A percentile compares a stretch with the other conserved stretches of the same genome.
Evolutionary conservation across 495 filamentous ascomycete species (phyloP).

Genomic region (Neurospora sp.): DNA sequence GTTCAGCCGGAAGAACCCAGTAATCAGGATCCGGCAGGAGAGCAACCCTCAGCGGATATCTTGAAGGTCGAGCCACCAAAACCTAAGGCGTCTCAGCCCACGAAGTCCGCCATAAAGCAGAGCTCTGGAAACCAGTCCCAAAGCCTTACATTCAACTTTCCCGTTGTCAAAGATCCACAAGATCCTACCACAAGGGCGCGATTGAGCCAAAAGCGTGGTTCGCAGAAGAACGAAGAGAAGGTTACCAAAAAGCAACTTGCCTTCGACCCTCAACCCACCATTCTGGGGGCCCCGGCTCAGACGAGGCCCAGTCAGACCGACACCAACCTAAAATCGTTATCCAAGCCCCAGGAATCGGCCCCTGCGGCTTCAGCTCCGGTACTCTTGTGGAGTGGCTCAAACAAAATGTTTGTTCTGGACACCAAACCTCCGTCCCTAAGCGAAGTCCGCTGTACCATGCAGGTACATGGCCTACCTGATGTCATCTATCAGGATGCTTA

Average conservation of each 20-base stretch:
- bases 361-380: not conserved
- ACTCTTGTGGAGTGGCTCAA: constrained; percentile 12
- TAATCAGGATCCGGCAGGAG: not conserved
- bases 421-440: constrained; percentile 26
- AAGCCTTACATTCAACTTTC: constrained; percentile 47
- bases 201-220: constrained; percentile 56
- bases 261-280: constrained; percentile 20
- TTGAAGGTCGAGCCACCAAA: not conserved
- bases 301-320: not conserved
- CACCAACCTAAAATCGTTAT: not conserved
- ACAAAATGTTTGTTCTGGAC: constrained; percentile 18
- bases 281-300: constrained; percentile 3
- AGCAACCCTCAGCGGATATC: not conserved
- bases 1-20: not conserved
- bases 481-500: constrained; percentile 79
- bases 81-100: constrained; percentile 10
- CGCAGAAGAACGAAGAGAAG: constrained; percentile 28
- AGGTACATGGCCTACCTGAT: constrained; percentile 28
- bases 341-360: not conserved
- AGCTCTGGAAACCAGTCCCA: constrained; percentile 11
- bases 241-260: constrained; percentile 28
- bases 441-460: constrained; percentile 36
- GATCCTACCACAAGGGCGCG: constrained; percentile 53
- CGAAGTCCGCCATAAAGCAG: constrained; percentile 11
- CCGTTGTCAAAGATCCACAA: constrained; percentile 71